Evolutionary conservation across 257 asterid genomes (phyloP), one percentile per base, ranked within the genome.

Genomic region (Salvia hispanica): DNA sequence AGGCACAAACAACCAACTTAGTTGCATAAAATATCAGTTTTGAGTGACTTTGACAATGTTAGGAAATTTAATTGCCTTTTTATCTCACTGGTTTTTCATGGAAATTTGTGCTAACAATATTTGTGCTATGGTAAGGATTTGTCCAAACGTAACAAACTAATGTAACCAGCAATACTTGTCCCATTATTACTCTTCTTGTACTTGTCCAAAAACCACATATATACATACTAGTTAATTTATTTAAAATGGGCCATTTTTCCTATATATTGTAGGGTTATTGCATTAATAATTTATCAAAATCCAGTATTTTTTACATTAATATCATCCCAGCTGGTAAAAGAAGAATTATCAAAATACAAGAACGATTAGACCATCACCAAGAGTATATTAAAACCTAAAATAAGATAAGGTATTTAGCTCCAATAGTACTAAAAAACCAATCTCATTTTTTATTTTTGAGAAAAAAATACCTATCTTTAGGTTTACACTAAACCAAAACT

Each of bases 1-100:
- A 78, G 72, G 79, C 82, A 76, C 39, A 73, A 75, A 62, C 31
- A 69, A 66, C 75, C 85, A 85, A 44, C 62, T 53, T 66, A 47
- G 54, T 39, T 73, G 64, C 65, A 34, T 71, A 60, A 52, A 15
- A 9, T 25, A 14, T 59, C 48, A 2, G 15, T 16, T 44, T 69
- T n/a, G n/a, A n/a, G n/a, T n/a, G n/a, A n/a, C n/a, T n/a, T n/a
- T 52, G 58, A 52, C 36, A 73, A 78, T 50, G 79, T 72, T 82
- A 57, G 82, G 72, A 75, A 79, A 0, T 0, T 3, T 3, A 81
- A 54, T 54, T 37, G 64, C 69, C 56, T 37, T 75, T 75, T 77
- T 79, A 85, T 82, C 9, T 43, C 73, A 66, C 62, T 58, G 58
- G 50, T 56, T 54, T 33, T 60, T 58, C 40, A 40, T 70, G 69